Percentiles rank a stretch among this genome's conserved stretches.
phyloP scores from a whole-genome alignment of 2,329 filamentous ascomycete species.

The Coniochaeta ligniaria region DNA sequence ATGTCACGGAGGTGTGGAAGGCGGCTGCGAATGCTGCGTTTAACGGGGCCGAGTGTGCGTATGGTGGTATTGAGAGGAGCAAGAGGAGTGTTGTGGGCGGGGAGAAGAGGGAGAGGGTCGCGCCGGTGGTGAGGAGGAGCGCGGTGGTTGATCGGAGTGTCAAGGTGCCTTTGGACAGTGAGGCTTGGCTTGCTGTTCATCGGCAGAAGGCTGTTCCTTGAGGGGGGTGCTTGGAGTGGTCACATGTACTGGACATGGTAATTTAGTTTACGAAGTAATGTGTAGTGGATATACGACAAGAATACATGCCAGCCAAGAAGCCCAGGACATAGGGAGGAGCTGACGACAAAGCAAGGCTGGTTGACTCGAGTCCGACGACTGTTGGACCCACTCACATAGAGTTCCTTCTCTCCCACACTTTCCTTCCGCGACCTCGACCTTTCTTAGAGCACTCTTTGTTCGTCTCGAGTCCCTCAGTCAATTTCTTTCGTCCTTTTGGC shows the following conservation, averaged over 20 bases:
- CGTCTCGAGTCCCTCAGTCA: too few relatives aligned
- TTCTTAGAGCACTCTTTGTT: too few relatives aligned
- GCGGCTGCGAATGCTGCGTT: slow-evolving; percentile 31
- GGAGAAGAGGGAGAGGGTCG: not conserved
- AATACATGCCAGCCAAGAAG: too few relatives aligned
- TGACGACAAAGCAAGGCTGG: too few relatives aligned
- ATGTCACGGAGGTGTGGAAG: slow-evolving; percentile 40
- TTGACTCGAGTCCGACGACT: too few relatives aligned
- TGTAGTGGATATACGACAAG: too few relatives aligned
- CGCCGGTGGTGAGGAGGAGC: not conserved
- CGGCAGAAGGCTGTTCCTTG: slow-evolving; percentile 5
- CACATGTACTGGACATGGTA: not conserved
- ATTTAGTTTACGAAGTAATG: not conserved
- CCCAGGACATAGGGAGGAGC: too few relatives aligned
- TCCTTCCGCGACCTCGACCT: too few relatives aligned
- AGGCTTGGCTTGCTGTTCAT: slow-evolving; percentile 4
- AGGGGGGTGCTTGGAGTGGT: not conserved
- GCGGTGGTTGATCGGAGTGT: not conserved
- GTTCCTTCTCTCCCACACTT: too few relatives aligned
- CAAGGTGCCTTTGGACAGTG: not conserved
- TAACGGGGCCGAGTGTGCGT: slow-evolving; percentile 30
- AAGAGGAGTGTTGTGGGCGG: not conserved
- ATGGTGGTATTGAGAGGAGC: slow-evolving; percentile 21
- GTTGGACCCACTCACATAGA: too few relatives aligned
- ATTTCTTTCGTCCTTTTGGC: too few relatives aligned